Evolutionary conservation across 306 rosid genomes (phyloP), one percentile per base, ranked within the genome.

Genomic region (Cucumis cinereus): DNA sequence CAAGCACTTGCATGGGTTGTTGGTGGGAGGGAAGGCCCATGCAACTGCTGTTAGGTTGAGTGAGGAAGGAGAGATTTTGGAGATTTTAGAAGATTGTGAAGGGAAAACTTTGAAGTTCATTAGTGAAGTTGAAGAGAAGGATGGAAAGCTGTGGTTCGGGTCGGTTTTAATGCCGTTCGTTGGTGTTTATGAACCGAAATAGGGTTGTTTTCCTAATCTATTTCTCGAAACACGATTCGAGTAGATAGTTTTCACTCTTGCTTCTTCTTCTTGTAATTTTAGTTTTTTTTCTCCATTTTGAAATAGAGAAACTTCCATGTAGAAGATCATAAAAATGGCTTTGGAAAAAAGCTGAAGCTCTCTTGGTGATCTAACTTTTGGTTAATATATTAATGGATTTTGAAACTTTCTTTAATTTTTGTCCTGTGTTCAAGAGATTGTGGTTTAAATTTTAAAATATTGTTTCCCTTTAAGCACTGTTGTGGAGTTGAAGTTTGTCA

Each of bases 81-180:
- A 86, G 79, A 85, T 86, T 19, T 80, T 94, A 81, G 97, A 94
- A 86, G 97, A 94, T 79, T 62, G 77, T 79, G 95, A 89, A 55
- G 97, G 99, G 52, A 89, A 81, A 70, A 81, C 84, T 17, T 43
- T 91, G 52, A 94, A 79, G 84, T 89, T 87, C 80, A 80, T 90
- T 30, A 91, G 97, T 58, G 97, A 94, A 85, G 86, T 92, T 76
- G 97, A 89, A 81, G 99, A 92, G 88, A 91, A 54, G 78, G 96
- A 91, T 77, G 97, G 97, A 73, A 84, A 86, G 79, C 87, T 94
- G 12, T 91, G 97, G 97, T 84, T 94, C 45, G 96, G 88, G 67
- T 94, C 97, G 7, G 97, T 90, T 35, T 77, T 94, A 38, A 87
- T 85, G 98, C 90, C 98, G 38, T 92, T 77, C 55, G 17, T 94